Percentiles rank a stretch among this genome's conserved stretches.
Evolutionary conservation across 495 filamentous ascomycete genomes (phyloP).

Genomic region (Penicillium maclennaniae): DNA sequence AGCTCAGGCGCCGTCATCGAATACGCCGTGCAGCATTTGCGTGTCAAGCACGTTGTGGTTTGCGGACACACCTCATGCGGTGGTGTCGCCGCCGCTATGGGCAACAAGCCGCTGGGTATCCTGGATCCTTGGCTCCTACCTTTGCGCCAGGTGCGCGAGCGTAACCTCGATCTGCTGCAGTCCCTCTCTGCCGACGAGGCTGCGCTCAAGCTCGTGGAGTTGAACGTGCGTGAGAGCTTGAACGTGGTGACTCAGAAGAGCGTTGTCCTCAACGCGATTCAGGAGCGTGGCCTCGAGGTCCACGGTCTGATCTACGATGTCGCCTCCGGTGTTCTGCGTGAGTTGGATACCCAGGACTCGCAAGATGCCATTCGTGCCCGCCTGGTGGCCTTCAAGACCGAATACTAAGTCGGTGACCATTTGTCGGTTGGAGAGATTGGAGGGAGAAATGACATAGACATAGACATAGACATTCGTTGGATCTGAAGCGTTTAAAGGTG

Average conservation of each 20-base stretch:
- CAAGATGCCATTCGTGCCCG: slow-evolving; percentile 37
- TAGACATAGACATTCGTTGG: not conserved
- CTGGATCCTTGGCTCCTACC: slow-evolving; percentile 81
- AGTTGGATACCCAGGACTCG: slow-evolving; percentile 49
- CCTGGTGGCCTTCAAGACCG: slow-evolving; percentile 40
- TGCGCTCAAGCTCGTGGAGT: slow-evolving; percentile 55
- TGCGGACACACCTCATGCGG: slow-evolving; percentile 84
- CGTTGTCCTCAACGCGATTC: slow-evolving; percentile 60
- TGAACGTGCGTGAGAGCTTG: slow-evolving; percentile 67
- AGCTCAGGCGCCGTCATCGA: slow-evolving; percentile 75
- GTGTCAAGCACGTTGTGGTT: slow-evolving; percentile 78
- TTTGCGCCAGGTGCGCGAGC: slow-evolving; percentile 59
- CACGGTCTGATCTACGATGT: slow-evolving; percentile 72
- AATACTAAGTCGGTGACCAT: slow-evolving; percentile 7
- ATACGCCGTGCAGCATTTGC: slow-evolving; percentile 70
- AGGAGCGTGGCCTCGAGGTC: slow-evolving; percentile 65
- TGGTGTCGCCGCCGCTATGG: slow-evolving; percentile 66
- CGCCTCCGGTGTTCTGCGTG: slow-evolving; percentile 53
- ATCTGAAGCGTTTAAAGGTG: not conserved
- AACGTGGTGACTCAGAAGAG: slow-evolving; percentile 58
- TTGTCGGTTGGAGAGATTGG: not conserved
- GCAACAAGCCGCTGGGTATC: slow-evolving; percentile 66
- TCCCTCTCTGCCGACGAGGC: slow-evolving; percentile 49
- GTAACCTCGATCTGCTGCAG: slow-evolving; percentile 36
- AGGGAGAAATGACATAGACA: not conserved